Percentiles rank a stretch among this genome's conserved stretches.
These are phyloP conservation scores for Gaultheria prostrata DNA, from an alignment of 148 eudicot genomes.

Conservation along the genomic window DNA sequence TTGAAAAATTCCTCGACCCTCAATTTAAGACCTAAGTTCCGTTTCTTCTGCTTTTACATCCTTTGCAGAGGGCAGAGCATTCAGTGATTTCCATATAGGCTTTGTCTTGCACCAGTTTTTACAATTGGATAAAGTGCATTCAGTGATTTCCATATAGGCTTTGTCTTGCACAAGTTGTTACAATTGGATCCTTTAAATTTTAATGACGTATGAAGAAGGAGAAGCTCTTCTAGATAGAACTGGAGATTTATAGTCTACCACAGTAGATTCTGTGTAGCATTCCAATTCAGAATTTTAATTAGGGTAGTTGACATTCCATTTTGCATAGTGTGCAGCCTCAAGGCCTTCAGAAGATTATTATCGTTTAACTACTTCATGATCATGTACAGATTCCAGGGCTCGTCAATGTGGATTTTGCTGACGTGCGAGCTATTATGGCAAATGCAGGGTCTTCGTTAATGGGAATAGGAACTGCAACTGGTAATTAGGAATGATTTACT, in stretches of 20 bases:
- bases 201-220: neutral
- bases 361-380: constrained; percentile 13
- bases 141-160: neutral
- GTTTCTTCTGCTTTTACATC: neutral
- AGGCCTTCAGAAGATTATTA: neutral
- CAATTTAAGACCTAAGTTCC: neutral
- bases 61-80: neutral
- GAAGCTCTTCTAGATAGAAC: neutral
- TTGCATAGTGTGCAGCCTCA: constrained; percentile 5
- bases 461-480: constrained; percentile 99
- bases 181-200: neutral
- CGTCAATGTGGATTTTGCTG: constrained; percentile 99
- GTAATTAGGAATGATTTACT: constrained; percentile 28
- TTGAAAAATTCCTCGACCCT: neutral
- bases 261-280: neutral
- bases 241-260: neutral
- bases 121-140: neutral
- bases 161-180: neutral
- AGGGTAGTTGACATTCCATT: neutral
- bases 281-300: neutral
- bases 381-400: constrained; percentile 81
- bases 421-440: constrained; percentile 97
- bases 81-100: neutral
- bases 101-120: neutral
- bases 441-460: constrained; percentile 96